These are phyloP conservation scores for Gossypium thurberi DNA, from an alignment of 345 rosid species.

Conservation along the genomic window DNA sequence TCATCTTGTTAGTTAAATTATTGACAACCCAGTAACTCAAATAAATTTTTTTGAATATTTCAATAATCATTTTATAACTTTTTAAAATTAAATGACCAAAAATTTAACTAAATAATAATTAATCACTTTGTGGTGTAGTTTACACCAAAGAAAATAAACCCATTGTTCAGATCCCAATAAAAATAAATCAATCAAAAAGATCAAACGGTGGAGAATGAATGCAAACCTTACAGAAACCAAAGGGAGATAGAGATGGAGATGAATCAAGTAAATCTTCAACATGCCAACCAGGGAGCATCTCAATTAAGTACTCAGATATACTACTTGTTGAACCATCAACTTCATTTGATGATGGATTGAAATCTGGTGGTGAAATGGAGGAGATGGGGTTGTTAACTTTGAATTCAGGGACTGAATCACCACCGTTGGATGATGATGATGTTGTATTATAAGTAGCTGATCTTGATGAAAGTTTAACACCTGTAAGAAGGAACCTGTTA, in stretches of 20 bases:
- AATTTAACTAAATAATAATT: too few species aligned
- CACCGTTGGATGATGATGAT: conserved; percentile 20
- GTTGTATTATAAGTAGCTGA: conserved; percentile 26
- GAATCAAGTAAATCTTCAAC: conserved; percentile 77
- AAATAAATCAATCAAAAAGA: neutral
- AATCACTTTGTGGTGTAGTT: too few species aligned
- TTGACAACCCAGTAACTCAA: fast-evolving
- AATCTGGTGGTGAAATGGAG: conserved; percentile 18
- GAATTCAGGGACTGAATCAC: conserved; percentile 40
- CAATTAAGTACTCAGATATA: conserved; percentile 81
- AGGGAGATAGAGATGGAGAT: conserved; percentile 29
- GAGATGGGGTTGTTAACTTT: conserved; percentile 31
- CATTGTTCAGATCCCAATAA: conserved; percentile 13
- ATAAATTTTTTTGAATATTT: fast-evolving
- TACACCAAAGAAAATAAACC: neutral
- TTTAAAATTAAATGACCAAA: too few species aligned
- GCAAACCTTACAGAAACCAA: conserved; percentile 73
- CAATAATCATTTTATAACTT: too few species aligned
- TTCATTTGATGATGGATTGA: conserved; percentile 16
- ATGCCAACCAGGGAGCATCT: conserved; percentile 87
- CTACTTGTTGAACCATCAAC: conserved; percentile 44
- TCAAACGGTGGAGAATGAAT: neutral
- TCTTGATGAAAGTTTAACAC: conserved; percentile 63
- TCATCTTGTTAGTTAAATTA: too few species aligned
- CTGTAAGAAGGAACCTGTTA: conserved; percentile 76